A percentile compares a stretch with the other conserved stretches of the same genome.
Conservation (phyloP, 495 filamentous ascomycete species). For the Aspergillus conjunctus region DNA sequence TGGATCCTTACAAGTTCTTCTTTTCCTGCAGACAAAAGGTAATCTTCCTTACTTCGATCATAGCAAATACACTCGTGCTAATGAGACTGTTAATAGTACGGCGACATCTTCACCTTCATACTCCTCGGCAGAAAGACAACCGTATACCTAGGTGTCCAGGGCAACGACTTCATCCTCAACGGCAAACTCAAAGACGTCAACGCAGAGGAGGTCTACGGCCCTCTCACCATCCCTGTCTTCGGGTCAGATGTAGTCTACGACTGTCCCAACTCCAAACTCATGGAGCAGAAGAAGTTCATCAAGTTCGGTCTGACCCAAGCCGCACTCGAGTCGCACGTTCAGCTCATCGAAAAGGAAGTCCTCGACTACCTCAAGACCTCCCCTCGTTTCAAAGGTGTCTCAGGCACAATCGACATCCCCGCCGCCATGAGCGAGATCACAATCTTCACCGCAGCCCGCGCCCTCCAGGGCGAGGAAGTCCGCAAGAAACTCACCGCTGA, state of each 20-base stretch:
- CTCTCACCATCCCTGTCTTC: constrained; percentile 83
- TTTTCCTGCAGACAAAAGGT: constrained; percentile 70
- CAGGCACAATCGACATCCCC: constrained; percentile 65
- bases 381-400: constrained; percentile 65
- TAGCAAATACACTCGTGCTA: constrained; percentile 9
- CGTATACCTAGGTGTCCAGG: constrained; percentile 73
- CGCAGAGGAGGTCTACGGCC: constrained; percentile 80
- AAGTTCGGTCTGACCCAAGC: constrained; percentile 79
- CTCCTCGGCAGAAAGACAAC: constrained; percentile 76
- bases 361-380: constrained; percentile 65
- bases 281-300: constrained; percentile 90
- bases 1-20: constrained; percentile 82
- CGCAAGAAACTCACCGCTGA: constrained; percentile 66
- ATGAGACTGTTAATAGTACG: constrained; percentile 54
- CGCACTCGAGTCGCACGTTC: constrained; percentile 76
- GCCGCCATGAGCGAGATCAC: constrained; percentile 80
- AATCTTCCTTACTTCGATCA: constrained; percentile 14
- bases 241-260: constrained; percentile 87
- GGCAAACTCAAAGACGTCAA: constrained; percentile 79
- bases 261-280: constrained; percentile 81
- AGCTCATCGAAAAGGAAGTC: constrained; percentile 76
- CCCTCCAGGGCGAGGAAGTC: constrained; percentile 79
- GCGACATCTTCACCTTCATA: constrained; percentile 79
- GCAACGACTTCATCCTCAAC: constrained; percentile 87
- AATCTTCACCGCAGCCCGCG: constrained; percentile 79